Evolutionary conservation across 208 protist genomes (phyloP).

Genomic region (Acanthamoeba quina): DNA sequence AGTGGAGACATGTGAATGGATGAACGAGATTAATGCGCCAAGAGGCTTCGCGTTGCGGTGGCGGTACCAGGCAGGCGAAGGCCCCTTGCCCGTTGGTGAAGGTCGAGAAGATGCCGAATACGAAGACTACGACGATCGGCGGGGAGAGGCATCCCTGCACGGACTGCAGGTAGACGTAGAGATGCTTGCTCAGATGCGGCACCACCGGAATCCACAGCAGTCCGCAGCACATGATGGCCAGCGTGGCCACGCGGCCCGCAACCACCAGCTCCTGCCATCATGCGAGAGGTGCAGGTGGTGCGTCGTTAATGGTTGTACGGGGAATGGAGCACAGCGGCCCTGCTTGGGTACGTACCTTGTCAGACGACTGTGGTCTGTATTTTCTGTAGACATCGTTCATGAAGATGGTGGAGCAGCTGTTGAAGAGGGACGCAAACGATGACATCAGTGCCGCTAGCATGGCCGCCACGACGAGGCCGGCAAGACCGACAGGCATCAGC

Average conservation of each 20-base stretch:
- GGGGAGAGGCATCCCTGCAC: constrained; percentile 62
- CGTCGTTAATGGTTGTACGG: too few species aligned
- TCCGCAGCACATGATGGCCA: constrained; percentile 24
- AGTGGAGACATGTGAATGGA: too few species aligned
- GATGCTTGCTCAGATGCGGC: constrained; percentile 53
- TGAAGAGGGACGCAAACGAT: constrained; percentile 82
- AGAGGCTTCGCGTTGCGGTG: background rate
- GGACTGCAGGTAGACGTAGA: constrained; percentile 69
- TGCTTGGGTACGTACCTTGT: background rate
- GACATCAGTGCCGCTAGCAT: constrained; percentile 83
- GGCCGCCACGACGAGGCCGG: constrained; percentile 78
- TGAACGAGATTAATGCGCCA: too few species aligned
- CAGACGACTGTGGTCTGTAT: constrained; percentile 4
- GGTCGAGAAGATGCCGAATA: constrained; percentile 50
- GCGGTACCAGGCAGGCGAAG: constrained; percentile 33
- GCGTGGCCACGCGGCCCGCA: constrained; percentile 19
- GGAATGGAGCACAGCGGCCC: too few species aligned
- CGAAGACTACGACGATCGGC: constrained; percentile 42
- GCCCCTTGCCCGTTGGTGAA: constrained; percentile 50
- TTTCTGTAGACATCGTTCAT: constrained; percentile 81
- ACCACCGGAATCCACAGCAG: constrained; percentile 71
- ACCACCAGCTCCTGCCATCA: background rate
- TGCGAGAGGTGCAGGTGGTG: too few species aligned
- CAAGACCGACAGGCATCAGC: constrained; percentile 75
- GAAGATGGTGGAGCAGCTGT: constrained; percentile 79